Evolutionary conservation across 768 basidiomycete species (phyloP), one percentile per base, ranked within the genome.

Genomic region (Termitomyces sp.): DNA sequence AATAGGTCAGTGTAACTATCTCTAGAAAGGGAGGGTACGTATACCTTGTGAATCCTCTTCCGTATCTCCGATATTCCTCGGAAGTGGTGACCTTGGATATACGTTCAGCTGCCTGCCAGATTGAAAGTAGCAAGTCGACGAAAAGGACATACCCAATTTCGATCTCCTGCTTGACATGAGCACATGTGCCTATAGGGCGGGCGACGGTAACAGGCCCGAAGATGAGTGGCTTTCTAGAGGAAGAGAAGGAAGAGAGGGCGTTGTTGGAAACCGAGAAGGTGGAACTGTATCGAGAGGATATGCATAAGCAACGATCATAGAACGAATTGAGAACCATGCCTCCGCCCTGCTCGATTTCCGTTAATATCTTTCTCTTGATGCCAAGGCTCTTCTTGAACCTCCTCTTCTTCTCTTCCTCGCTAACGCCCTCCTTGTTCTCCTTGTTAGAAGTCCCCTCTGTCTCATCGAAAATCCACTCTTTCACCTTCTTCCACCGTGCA

Each of bases 401-500:
- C n/a, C 59, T 65, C 23, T 49, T 67, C 31, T 67, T 68, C 52
- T 76, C 69, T 28, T 64, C 66, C 8, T 55, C 58, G 9, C 67
- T 68, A 26, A 75, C 53, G 17, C 55, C 58, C 15, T 60, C 51
- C 40, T 67, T 61, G 11, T 71, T 28, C 35, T 38, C 17, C 1
- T 50, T 21, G 9, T 38, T 26, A 3, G 35, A 35, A 12, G 12
- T 5, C 10, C 30, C 63, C 3, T 63, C 63, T 35, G 70, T 66
- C n/a, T 78, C 70, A 33, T 60, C 63, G 47, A 72, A 72, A 5
- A 80, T 60, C 77, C 75, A 82, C 30, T 66, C 59, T 50, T 76
- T 76, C 61, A 80, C 73, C 15, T 62, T 63, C 43, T 68, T 68
- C 81, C 82, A 86, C 56, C 74, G 78, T 65, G 76, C 76, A 67